phyloP scores from a whole-genome alignment of 148 eudicot genomes.

The Rhododendron mucronatum region DNA sequence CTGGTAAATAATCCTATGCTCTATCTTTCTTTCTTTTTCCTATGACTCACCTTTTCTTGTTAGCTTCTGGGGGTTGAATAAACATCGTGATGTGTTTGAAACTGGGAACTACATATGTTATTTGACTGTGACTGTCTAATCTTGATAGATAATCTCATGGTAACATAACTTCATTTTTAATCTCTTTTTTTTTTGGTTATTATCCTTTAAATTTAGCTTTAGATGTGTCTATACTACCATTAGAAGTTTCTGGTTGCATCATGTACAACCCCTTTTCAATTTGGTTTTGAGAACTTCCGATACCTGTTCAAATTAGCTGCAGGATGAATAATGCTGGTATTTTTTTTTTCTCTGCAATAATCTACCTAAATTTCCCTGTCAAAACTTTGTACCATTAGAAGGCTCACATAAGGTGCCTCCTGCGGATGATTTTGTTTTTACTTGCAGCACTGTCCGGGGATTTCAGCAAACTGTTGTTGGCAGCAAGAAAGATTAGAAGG shows the following conservation, averaged over 20 bases:
- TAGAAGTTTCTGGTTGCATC: neutral
- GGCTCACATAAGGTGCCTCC: neutral
- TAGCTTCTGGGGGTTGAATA: neutral
- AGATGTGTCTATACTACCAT: neutral
- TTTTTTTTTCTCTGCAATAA: neutral
- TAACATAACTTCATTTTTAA: neutral
- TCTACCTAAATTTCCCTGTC: neutral
- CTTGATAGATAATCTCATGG: neutral
- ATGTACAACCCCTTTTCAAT: neutral
- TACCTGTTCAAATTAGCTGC: neutral
- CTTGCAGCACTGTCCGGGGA: slow-evolving; percentile 46
- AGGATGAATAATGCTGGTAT: neutral
- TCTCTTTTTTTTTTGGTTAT: neutral
- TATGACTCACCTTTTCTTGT: neutral
- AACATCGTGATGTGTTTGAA: neutral
- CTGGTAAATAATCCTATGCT: slow-evolving; percentile 35
- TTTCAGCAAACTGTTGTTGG: slow-evolving; percentile 38
- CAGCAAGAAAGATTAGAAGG: slow-evolving; percentile 43
- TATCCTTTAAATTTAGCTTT: neutral
- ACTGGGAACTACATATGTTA: neutral
- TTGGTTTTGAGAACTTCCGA: neutral
- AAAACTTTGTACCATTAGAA: neutral
- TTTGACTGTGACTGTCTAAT: neutral
- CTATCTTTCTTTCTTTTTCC: neutral
- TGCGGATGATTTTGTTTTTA: neutral